phyloP scores from a whole-genome alignment of 1,284 basidiomycete species.

The Pseudomicrostroma phylloplanum region DNA sequence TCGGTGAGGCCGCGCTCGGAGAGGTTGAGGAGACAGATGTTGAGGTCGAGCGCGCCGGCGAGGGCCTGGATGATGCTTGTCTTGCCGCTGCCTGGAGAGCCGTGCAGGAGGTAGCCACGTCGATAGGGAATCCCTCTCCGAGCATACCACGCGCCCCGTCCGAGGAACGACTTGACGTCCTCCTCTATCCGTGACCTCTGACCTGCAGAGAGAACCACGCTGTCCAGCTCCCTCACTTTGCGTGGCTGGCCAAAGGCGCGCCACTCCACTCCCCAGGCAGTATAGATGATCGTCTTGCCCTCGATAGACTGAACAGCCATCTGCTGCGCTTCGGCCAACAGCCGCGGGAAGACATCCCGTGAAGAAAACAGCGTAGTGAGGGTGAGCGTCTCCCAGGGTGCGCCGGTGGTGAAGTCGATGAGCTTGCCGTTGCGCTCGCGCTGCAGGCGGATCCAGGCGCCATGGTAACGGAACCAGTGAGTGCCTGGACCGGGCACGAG shows the following conservation, averaged over 20 bases:
- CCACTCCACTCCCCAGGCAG: slow-evolving; percentile 95
- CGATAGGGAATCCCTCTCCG: slow-evolving; percentile 93
- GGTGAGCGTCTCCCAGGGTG: slow-evolving; percentile 95
- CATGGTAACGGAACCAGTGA: slow-evolving; percentile 83
- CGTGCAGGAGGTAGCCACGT: slow-evolving; percentile 87
- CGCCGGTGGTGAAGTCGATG: slow-evolving; percentile 81
- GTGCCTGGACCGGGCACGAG: slow-evolving; percentile 91
- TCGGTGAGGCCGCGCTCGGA: slow-evolving; percentile 94
- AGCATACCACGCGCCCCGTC: slow-evolving; percentile 85
- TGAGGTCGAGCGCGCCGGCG: slow-evolving; percentile 79
- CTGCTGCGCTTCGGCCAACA: slow-evolving; percentile 81
- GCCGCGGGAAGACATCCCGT: slow-evolving; percentile 68
- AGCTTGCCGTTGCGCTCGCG: slow-evolving; percentile 71
- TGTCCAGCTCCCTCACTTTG: slow-evolving; percentile 74
- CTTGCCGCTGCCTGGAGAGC: slow-evolving; percentile 95
- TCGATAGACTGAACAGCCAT: slow-evolving; percentile 78
- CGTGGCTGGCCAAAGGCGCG: slow-evolving; percentile 88
- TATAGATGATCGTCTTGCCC: slow-evolving; percentile 92
- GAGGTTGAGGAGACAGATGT: slow-evolving; percentile 92
- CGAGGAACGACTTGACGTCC: slow-evolving; percentile 77
- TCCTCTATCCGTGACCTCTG: slow-evolving; percentile 70
- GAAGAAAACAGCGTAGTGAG: slow-evolving; percentile 85
- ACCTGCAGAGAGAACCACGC: slow-evolving; percentile 81
- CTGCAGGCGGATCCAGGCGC: slow-evolving; percentile 89
- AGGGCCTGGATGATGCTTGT: slow-evolving; percentile 97